Percentiles rank a stretch among this genome's conserved stretches.
Evolutionary conservation across 306 rosid genomes (phyloP).

Genomic region (Corylus heterophylla): DNA sequence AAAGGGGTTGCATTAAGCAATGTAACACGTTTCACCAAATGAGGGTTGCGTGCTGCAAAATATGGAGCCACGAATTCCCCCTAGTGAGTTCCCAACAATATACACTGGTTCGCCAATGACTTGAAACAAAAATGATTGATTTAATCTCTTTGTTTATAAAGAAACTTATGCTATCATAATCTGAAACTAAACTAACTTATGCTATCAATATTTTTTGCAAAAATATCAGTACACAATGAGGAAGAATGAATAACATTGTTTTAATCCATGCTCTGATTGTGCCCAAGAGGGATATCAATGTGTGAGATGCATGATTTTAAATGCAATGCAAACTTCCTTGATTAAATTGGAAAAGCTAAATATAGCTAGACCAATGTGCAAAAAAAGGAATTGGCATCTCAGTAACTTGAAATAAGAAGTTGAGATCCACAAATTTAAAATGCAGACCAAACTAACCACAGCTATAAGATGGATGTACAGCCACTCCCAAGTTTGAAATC

Average conservation of each 20-base stretch:
- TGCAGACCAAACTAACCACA: background rate
- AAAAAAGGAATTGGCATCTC: too few relatives aligned
- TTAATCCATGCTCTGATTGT: too few relatives aligned
- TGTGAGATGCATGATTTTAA: too few relatives aligned
- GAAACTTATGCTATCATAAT: background rate
- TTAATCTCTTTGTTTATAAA: background rate
- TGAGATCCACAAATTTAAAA: too few relatives aligned
- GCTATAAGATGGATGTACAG: background rate
- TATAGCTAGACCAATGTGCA: too few relatives aligned
- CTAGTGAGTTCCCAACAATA: conserved; percentile 85
- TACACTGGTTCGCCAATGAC: conserved; percentile 93
- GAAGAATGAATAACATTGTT: too few relatives aligned
- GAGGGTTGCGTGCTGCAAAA: conserved; percentile 85
- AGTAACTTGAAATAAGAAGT: too few relatives aligned
- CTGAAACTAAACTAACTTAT: background rate
- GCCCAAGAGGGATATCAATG: too few relatives aligned
- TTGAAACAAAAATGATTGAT: conserved; percentile 35
- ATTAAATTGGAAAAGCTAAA: too few relatives aligned
- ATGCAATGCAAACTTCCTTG: too few relatives aligned
- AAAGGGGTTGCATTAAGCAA: conserved; percentile 96
- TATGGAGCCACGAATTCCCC: conserved; percentile 93
- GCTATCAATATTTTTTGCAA: too few relatives aligned
- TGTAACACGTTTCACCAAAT: conserved; percentile 88
- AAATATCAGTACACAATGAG: too few relatives aligned
- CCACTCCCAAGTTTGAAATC: background rate